Evolutionary conservation across 257 asterid genomes (phyloP).

Genomic region (Solanum sejunctum): DNA sequence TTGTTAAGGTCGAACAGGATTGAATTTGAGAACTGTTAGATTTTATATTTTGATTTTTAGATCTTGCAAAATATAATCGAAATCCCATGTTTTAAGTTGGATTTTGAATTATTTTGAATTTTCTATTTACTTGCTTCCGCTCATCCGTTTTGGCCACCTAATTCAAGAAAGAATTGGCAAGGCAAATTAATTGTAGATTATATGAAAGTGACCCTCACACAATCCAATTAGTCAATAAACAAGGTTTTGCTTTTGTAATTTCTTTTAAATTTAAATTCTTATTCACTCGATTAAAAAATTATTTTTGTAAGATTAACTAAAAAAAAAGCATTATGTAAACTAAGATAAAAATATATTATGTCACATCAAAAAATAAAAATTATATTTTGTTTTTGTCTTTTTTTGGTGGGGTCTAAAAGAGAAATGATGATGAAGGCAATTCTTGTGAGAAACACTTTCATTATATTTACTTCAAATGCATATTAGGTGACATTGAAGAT

Average conservation of each 20-base stretch:
- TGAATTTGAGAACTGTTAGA: not conserved
- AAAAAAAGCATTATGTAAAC: no score
- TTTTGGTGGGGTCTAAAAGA: no score
- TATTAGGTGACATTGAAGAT: no score
- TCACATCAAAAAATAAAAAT: not conserved
- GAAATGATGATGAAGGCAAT: not conserved
- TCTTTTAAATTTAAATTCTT: not conserved
- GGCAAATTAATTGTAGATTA: not conserved
- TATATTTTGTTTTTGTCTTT: not conserved
- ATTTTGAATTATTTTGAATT: not conserved
- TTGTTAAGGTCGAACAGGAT: not conserved
- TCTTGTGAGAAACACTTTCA: accelerated
- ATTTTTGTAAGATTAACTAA: not conserved
- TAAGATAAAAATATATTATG: not conserved
- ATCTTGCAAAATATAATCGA: not conserved
- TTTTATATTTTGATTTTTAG: not conserved
- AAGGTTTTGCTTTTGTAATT: not conserved
- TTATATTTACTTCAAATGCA: no score
- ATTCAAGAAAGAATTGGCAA: not conserved
- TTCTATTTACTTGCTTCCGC: not conserved
- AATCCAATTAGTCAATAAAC: not conserved
- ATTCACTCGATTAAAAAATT: not conserved
- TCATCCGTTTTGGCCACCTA: slow-evolving; percentile 2
- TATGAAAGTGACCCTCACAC: not conserved
- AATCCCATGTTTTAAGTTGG: not conserved